phyloP scores from a whole-genome alignment of 169 alveolate species.

The Plasmodium falciparum region DNA sequence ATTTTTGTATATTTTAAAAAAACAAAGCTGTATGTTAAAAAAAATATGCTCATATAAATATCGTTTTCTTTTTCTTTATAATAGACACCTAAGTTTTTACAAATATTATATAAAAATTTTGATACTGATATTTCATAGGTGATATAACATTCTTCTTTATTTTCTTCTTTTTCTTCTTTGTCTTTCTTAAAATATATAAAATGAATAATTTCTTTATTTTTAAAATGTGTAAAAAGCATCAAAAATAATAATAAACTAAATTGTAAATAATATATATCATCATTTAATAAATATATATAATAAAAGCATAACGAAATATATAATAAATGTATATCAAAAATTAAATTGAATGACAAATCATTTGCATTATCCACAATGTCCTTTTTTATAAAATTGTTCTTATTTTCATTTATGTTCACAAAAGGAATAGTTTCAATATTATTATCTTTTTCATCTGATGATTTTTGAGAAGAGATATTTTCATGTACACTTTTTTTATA shows the following conservation, averaged over 20 bases:
- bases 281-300: slow-evolving; percentile 57
- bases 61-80: slow-evolving; percentile 30
- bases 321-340: slow-evolving; percentile 14
- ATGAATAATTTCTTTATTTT: slow-evolving; percentile 45
- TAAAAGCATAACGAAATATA: slow-evolving; percentile 65
- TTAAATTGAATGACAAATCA: background rate
- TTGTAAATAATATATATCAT: slow-evolving; percentile 11
- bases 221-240: slow-evolving; percentile 19
- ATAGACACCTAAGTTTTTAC: slow-evolving; percentile 27
- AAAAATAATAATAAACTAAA: slow-evolving; percentile 52
- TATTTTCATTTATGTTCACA: background rate
- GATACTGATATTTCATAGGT: slow-evolving; percentile 35
- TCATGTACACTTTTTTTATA: background rate
- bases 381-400: background rate
- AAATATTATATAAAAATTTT: slow-evolving; percentile 24
- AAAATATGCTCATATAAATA: slow-evolving; percentile 27
- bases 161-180: too few relatives aligned
- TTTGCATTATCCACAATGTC: background rate
- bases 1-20: slow-evolving; percentile 9
- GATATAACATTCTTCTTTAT: slow-evolving; percentile 1
- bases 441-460: background rate
- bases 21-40: slow-evolving; percentile 54
- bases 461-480: background rate
- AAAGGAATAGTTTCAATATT: too few relatives aligned
- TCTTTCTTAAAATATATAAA: slow-evolving; percentile 4